These are phyloP conservation scores for Phaseolus coccineus DNA, from an alignment of 331 rosid genomes.

Conservation along the genomic window DNA sequence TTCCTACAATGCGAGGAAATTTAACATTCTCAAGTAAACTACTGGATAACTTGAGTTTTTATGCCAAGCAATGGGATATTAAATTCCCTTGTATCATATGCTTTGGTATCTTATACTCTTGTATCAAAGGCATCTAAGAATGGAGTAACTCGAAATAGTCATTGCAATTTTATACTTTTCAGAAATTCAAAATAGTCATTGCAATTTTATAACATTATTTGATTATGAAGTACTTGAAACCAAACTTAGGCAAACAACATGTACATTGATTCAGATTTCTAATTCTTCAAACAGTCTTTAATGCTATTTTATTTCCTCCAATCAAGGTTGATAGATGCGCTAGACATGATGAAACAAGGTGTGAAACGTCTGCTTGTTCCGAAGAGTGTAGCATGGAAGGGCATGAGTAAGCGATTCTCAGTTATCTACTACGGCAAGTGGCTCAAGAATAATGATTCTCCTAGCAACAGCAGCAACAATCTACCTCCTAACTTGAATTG, in stretches of 20 bases:
- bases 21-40: constrained; percentile 23
- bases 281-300: constrained; percentile 2
- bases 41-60: constrained; percentile 5
- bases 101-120: constrained; percentile 11
- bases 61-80: neutral
- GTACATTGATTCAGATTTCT: neutral
- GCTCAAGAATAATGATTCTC: constrained; percentile 77
- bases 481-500: constrained; percentile 56
- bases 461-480: constrained; percentile 65
- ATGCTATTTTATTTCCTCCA: neutral
- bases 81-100: neutral
- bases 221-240: neutral
- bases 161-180: neutral
- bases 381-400: constrained; percentile 87
- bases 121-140: neutral
- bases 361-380: constrained; percentile 91
- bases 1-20: neutral
- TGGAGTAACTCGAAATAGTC: neutral
- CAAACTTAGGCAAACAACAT: neutral
- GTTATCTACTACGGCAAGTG: constrained; percentile 87
- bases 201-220: neutral
- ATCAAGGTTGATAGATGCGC: constrained; percentile 88
- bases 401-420: constrained; percentile 98
- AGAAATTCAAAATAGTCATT: neutral
- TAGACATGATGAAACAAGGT: constrained; percentile 99